Evolutionary conservation across 306 rosid species (phyloP), one percentile per base, ranked within the genome.

Genomic region (Pterocarpus macrocarpus): DNA sequence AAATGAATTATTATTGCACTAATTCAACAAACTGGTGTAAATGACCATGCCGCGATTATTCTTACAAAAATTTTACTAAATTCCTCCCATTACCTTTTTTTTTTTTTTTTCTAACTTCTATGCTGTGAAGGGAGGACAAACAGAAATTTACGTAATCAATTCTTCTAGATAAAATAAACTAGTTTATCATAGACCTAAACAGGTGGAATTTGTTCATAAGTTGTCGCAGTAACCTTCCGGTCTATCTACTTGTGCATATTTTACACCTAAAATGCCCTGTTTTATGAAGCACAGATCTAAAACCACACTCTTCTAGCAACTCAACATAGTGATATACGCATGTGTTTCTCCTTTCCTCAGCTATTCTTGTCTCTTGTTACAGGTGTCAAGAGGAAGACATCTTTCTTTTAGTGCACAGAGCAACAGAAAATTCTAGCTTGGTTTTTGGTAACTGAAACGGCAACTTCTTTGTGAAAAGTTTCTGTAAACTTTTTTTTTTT

Each of bases 191-290:
- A 50, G 73, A 63, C 73, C 61, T 9, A n/a, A 52, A 22, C 73
- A 63, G 8, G 73, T 71, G 83, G 56, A 61, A 7, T 22, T 16
- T 22, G 52, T 50, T 34, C 47, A 15, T 71, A 38, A 14, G 47
- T 30, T 52, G 67, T 33, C n/a, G 34, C 49, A n/a, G 28, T 15
- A 28, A 56, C 11, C 73, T 35, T 14, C 36, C 3, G 64, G 44
- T n/a, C 22, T 50, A 38, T 47, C n/a, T n/a, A 30, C 33, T 80
- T 71, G 8, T 71, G 53, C 14, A 45, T 77, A 65, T 36, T 35
- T 38, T 55, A 39, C 33, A 39, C 14, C 66, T 30, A 66, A 22
- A 66, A 39, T 78, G 75, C 36, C 68, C 45, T 78, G 68, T 55
- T 56, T 67, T 64, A 8, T 38, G 47, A 38, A 80, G 30, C 83